phyloP scores from a whole-genome alignment of 805 yeast genomes.

The Brettanomyces nanus region DNA sequence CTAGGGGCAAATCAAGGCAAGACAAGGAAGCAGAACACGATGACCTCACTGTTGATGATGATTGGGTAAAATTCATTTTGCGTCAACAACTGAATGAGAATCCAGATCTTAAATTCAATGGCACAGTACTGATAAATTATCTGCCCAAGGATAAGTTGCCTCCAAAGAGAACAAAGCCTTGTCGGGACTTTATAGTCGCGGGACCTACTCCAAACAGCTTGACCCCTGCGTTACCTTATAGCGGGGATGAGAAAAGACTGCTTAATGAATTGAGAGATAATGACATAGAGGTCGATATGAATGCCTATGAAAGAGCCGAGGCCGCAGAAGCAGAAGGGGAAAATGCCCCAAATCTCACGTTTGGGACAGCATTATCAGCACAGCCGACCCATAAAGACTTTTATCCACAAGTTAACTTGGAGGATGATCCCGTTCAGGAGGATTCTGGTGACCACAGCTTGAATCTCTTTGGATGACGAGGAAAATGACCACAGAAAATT shows the following conservation, averaged over 20 bases:
- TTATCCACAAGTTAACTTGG: conserved; percentile 2
- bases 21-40: conserved; percentile 4
- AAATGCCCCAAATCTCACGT: background rate
- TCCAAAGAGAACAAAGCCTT: conserved; percentile 13
- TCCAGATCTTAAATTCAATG: conserved; percentile 20
- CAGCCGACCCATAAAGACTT: background rate
- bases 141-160: conserved; percentile 21
- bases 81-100: conserved; percentile 21
- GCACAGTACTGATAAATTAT: conserved; percentile 19
- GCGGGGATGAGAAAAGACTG: conserved; percentile 23
- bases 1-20: conserved; percentile 1
- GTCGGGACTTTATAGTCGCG: conserved; percentile 22
- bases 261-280: conserved; percentile 28
- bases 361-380: too few relatives aligned
- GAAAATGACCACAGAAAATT: too few relatives aligned
- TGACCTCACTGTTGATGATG: conserved; percentile 21
- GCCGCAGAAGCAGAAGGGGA: background rate
- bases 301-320: conserved; percentile 1
- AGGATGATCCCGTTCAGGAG: conserved; percentile 1
- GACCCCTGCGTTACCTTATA: conserved; percentile 25
- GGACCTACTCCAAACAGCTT: conserved; percentile 29
- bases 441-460: background rate
- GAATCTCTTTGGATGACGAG: background rate
- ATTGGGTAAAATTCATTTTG: conserved; percentile 26
- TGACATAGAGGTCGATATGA: conserved; percentile 10